Base-by-base conservation (phyloP, 139 green algal genomes). In the Axilococcus clingmanii region DNA sequence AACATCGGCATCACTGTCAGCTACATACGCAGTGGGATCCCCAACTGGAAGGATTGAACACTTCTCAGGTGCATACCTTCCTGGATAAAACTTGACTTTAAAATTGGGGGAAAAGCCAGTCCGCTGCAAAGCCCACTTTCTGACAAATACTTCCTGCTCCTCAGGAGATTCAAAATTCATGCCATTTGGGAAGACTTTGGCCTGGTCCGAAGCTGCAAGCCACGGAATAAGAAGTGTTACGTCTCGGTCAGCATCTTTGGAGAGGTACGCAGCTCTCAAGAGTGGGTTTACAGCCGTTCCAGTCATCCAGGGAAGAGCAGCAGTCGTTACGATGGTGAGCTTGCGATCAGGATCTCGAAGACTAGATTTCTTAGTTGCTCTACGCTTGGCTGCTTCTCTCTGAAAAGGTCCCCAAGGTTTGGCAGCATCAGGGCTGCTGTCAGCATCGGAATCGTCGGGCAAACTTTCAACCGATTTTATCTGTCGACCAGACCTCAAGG, bases 231-330 rank as follows among this genome's bases (percentile, higher is more conserved):
- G 59, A 31, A 95, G 77, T 30, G 27, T 44, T 37, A 84, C 81
- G 56, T 78, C 71, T 43, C 77, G 72, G 2, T 49, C 31, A 14
- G 31, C 35, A 43, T 83, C 71, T 11, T 65, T 63, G 4, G 90
- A 75, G n/a, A 99, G 76, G 75, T 96, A 97, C 0, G 89, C 92
- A 0, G 93, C 91, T 8, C 93, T 76, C 61, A 99, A 77, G 60
- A 99, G 77, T 35, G 93, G 93, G 71, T 99, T 99, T 8, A 99
- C 87, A 2, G 84, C 75, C 0, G 93, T 99, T 37, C 93, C 93
- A 11, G 93, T 99, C 80, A 99, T 94, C 93, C 93, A 99, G 0
- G 93, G 93, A 58, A 99, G 69, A 17, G 76, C 71, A 4, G 93
- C 93, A 3, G 93, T 99, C 6, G 93, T 99, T 7, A 97, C 85